These are phyloP conservation scores for Ustilago shanxiensis DNA, from an alignment of 1,284 basidiomycete species.

Conservation along the genomic window DNA sequence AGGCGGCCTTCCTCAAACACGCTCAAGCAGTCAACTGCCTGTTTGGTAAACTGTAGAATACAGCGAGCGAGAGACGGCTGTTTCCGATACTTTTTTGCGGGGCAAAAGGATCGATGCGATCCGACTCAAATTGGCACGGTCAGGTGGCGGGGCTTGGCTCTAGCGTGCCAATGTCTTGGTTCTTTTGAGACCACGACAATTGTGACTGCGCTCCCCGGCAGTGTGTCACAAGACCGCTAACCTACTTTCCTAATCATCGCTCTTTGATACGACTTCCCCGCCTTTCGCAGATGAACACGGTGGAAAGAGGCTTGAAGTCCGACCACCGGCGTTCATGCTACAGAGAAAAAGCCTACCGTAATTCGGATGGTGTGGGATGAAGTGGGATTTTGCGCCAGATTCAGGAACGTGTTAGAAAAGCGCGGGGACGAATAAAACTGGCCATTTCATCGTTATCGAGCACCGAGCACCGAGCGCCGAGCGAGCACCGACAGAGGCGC, in stretches of 20 bases:
- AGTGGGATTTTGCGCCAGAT: no score
- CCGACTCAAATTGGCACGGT: not conserved
- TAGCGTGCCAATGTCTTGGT: no score
- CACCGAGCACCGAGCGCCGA: slow-evolving; percentile 39
- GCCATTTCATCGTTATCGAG: no score
- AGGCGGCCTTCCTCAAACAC: no score
- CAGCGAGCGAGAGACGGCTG: not conserved
- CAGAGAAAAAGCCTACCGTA: not conserved
- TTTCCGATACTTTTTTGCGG: not conserved
- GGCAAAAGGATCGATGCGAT: not conserved
- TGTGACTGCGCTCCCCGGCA: no score
- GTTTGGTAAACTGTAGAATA: not conserved
- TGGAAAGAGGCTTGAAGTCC: not conserved
- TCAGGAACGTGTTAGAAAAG: not conserved
- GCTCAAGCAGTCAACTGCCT: no score
- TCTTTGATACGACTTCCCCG: not conserved
- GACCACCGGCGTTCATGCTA: slow-evolving; percentile 12
- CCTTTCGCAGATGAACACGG: not conserved
- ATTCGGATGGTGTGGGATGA: not conserved
- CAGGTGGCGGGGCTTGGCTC: no score
- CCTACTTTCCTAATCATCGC: no score
- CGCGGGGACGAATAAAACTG: no score
- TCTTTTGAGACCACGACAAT: not conserved
- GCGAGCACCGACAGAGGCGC: slow-evolving; percentile 16
- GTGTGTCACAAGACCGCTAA: no score